Base-by-base conservation (phyloP, 106 monocot species). In the Allium fistulosum region DNA sequence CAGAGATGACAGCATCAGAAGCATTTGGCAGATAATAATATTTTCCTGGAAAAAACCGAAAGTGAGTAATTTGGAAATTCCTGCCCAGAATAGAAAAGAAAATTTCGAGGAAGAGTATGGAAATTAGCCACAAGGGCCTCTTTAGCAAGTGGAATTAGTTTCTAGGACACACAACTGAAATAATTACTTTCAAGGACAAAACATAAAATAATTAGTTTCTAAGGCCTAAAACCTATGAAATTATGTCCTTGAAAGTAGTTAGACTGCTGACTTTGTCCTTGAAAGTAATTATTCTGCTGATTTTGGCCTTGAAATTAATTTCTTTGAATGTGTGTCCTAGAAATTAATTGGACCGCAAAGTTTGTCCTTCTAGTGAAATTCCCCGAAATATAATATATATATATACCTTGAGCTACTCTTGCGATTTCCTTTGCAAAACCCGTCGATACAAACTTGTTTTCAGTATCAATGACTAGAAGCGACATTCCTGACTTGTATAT, bases 21-120 rank as follows among this genome's bases (percentile, higher is more conserved):
- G 99, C 99, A 81, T 99, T 99, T 60, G 99, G 99, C 68, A 99
- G 81, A 75, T 99, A 99, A 70, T 99, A 99, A 58, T 99, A 99
- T 78, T 99, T 99, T 26, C 99, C 99, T 99, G 81, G 57, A 61
- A 62, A 4, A 70, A 51, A 16, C 10, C 37, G 37, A 46, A n/a
- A 58, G 17, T 37, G 61, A 51, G 52, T 13, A 59, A 49, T 49
- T 59, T 49, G 58, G 48, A 13, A 55, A 66, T 53, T 53, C 55
- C 68, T 12, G 12, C 17, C 9, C 9, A 17, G 11, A 1, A 48
- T 4, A 46, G n/a, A 10, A 63, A 63, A 62, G 53, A 12, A 55
- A 55, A 6, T 4, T 55, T 52, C 52, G 9, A 52, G 52, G 52
- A 52, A 52, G n/a, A n/a, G n/a, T n/a, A n/a, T n/a, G n/a, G n/a